Evolutionary conservation across 1,284 basidiomycete species (phyloP), one percentile per base, ranked within the genome.

Genomic region (Naganishia liquefaciens): DNA sequence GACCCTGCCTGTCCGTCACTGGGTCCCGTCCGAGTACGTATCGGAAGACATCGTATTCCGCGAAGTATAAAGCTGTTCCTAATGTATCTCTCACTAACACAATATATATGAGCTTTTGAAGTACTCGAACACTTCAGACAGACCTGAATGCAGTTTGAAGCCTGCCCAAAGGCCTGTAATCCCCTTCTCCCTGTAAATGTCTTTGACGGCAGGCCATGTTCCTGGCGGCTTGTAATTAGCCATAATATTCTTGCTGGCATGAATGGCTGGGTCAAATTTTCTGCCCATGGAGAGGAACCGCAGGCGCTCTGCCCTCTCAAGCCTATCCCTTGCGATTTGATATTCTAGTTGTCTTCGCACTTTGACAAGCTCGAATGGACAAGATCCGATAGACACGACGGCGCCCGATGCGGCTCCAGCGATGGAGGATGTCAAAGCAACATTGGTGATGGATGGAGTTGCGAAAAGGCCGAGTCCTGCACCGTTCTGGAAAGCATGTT

Each of bases 281-380:
- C 51, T 54, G 19, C 44, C 55, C 50, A 53, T 39, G 15, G 39
- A 37, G 21, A 46, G 21, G 28, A n/a, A 39, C 28, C 25, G 44
- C 47, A 57, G 25, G 25, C 51, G 42, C 27, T 51, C 64, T 7
- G 47, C 46, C 39, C 44, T 53, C 40, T 54, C 64, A 4, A 90
- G 89, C 72, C 88, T 88, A 75, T 82, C 87, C 25, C 86, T 85
- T 25, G 92, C 91, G 67, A 98, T 98, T 54, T 91, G 87, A 73
- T 90, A 98, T 79, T 98, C 95, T 55, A 99, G 82, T 74, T 99
- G 94, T 70, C 92, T 82, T 68, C 91, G 70, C 70, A 93, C 92
- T 84, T 98, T 97, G 72, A 97, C 92, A 47, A 98, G 86, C 77
- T 97, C 94, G 72, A 98, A 98, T 37, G 94, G 91, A 70, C 90